A percentile compares a stretch with the other conserved stretches of the same genome.
Evolutionary conservation across 306 rosid species (phyloP).

Genomic region (Gynostemma pentaphyllum): DNA sequence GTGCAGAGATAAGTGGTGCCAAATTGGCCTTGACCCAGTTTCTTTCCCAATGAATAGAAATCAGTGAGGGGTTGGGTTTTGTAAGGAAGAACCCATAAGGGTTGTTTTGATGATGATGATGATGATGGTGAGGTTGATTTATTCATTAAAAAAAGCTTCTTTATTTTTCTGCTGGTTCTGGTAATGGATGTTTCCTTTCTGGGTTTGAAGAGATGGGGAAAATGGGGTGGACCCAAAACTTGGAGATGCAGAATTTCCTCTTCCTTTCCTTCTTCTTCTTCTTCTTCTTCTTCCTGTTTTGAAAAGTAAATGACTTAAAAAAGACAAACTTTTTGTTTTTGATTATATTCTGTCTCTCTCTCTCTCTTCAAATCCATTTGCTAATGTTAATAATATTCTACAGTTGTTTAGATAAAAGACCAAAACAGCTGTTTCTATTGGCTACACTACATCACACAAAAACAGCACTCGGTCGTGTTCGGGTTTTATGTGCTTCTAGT

Average conservation of each 20-base stretch:
- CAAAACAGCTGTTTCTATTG: not conserved
- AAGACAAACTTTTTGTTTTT: not conserved
- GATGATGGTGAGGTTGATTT: constrained; percentile 17
- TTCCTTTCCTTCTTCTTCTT: not conserved
- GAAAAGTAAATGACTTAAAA: not conserved
- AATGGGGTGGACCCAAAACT: not conserved
- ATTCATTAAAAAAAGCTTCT: too few species aligned
- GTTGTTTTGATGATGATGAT: constrained; percentile 13
- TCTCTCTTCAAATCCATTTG: not conserved
- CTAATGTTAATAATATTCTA: not conserved
- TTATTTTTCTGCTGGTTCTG: too few species aligned
- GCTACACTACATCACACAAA: not conserved
- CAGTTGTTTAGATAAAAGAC: not conserved
- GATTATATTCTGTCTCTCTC: not conserved
- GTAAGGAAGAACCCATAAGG: constrained; percentile 33
- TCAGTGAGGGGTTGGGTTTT: constrained; percentile 26
- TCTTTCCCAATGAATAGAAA: constrained; percentile 21
- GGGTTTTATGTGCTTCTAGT: too few species aligned
- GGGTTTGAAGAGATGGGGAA: not conserved
- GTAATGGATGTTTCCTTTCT: not conserved
- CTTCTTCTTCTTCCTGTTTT: not conserved
- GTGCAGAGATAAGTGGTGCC: constrained; percentile 36
- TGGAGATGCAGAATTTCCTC: not conserved
- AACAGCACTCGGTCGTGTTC: not conserved
- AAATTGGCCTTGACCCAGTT: constrained; percentile 38